Evolutionary conservation across 75 land plant species (phyloP), one percentile per base, ranked within the genome.

Genomic region (Gnetum montanum): DNA sequence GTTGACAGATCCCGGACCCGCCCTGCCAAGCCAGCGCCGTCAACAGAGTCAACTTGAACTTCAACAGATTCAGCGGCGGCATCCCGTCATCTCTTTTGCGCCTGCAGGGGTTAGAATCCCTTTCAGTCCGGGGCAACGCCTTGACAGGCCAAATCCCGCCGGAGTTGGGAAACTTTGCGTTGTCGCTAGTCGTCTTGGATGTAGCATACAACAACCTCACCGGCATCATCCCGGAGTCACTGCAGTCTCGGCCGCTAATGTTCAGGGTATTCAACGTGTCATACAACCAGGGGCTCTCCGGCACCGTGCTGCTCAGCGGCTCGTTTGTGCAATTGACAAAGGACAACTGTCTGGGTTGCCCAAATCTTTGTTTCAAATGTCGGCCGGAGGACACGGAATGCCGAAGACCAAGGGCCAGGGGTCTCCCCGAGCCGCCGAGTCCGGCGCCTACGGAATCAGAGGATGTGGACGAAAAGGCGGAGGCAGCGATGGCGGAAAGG

Each of bases 221-320:
- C 18, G 90, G 90, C 31, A 40, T 44, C 13, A 68, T 86, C 36
- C 86, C 86, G 0, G 27, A 26, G 4, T 29, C 46, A 1, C 60
- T 72, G 26, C 40, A 69, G 44, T 44, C 46, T 48, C 48, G 73
- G 43, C 67, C 83, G 30, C 34, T 41, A 18, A 72, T 70, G 12
- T 44, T 76, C 26, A 76, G n/a, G 58, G 70, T 71, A 60, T 77
- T 85, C 65, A 85, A 85, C 40, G 54, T 80, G 46, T 85, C 88
- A 6, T 85, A 54, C 73, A 85, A 85, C 34, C 73, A 70, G 2
- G 34, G 50, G 2, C 68, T 85, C 29, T 5, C 62, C 22, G 88
- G 88, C 6, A 27, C 3, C 8, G 40, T 85, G 4, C 80, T 78
- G 37, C 1, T 24, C 4, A 54, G 55, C 11, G 84, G 73, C 24